Conservation (phyloP, 345 rosid genomes). For the Balakata baccata region DNA sequence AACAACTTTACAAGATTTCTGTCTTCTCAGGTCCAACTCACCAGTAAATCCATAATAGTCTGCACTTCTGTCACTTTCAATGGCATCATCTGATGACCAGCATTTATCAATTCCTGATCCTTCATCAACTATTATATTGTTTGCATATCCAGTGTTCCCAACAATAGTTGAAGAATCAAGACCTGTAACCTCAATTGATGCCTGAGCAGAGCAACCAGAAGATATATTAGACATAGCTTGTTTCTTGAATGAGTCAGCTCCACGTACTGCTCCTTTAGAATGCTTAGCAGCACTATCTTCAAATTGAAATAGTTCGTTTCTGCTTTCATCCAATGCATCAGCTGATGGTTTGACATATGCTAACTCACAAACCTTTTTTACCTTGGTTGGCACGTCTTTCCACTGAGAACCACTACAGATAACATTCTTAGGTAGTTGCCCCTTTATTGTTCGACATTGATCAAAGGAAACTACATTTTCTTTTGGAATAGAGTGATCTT, state of each 20-base stretch:
- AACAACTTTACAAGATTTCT: constrained; percentile 15
- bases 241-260: constrained; percentile 27
- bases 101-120: constrained; percentile 47
- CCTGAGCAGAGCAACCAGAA: constrained; percentile 41
- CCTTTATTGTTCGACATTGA: constrained; percentile 15
- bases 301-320: constrained; percentile 16
- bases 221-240: constrained; percentile 44
- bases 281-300: constrained; percentile 25
- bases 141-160: constrained; percentile 24
- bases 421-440: constrained; percentile 16
- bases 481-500: constrained; percentile 18
- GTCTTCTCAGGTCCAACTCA: constrained; percentile 21
- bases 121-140: constrained; percentile 41
- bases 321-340: constrained; percentile 18
- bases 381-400: constrained; percentile 47
- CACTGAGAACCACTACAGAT: constrained; percentile 33
- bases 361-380: constrained; percentile 22
- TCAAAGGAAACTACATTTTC: constrained; percentile 22
- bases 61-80: constrained; percentile 46
- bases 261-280: constrained; percentile 19
- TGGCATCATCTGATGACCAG: constrained; percentile 48
- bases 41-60: constrained; percentile 24
- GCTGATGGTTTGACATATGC: constrained; percentile 16
- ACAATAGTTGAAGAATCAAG: constrained; percentile 30
- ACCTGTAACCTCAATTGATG: constrained; percentile 36